Evolutionary conservation across 2,329 filamentous ascomycete species (phyloP).

Genomic region (Decorospora gaudefroyi): DNA sequence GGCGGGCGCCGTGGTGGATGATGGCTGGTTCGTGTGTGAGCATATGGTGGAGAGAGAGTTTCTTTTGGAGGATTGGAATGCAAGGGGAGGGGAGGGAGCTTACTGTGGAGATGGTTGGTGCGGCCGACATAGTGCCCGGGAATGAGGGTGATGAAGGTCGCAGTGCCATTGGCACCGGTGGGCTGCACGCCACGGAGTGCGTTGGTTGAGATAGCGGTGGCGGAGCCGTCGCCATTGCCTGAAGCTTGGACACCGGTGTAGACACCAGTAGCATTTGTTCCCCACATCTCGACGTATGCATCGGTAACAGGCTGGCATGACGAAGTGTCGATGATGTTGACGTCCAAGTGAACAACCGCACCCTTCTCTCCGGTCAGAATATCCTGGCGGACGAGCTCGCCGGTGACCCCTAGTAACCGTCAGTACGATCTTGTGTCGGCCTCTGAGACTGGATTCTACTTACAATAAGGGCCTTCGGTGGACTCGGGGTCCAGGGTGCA

Average conservation of each 20-base stretch:
- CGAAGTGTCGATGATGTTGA: conserved; percentile 59
- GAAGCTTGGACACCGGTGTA: conserved; percentile 54
- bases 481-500: conserved; percentile 44
- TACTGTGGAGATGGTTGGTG: conserved; percentile 43
- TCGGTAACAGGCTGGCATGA: conserved; percentile 58
- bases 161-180: conserved; percentile 55
- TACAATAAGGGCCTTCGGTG: conserved; percentile 46
- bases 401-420: conserved; percentile 47
- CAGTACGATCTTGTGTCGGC: conserved; percentile 9
- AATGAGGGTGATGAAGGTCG: conserved; percentile 55
- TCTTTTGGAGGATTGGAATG: neutral
- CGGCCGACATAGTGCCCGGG: conserved; percentile 50
- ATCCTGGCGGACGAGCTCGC: conserved; percentile 57
- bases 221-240: conserved; percentile 40
- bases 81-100: neutral
- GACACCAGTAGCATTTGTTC: conserved; percentile 44
- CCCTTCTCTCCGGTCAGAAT: conserved; percentile 57
- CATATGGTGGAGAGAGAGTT: too few relatives aligned
- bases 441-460: conserved; percentile 1
- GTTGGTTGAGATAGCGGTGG: conserved; percentile 35
- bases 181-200: conserved; percentile 57
- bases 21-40: too few relatives aligned
- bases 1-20: conserved; percentile 47
- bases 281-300: conserved; percentile 60
- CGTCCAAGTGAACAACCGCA: conserved; percentile 56